phyloP scores from a whole-genome alignment of 768 basidiomycete genomes.

The Phlebiopsis gigantea region DNA sequence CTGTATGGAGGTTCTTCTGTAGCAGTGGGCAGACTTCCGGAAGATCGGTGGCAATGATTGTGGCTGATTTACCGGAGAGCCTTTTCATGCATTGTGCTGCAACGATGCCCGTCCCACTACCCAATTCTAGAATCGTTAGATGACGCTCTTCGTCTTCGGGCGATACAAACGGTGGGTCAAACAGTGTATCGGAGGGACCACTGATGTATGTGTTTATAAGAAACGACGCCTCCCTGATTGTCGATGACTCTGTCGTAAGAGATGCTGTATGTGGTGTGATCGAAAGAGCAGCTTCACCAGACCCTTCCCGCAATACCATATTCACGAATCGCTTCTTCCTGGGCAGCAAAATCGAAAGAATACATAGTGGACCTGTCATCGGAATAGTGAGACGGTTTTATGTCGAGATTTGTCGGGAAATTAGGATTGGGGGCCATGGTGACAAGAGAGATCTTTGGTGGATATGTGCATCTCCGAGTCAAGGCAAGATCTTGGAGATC shows the following conservation, averaged over 20 bases:
- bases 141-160: constrained; percentile 6
- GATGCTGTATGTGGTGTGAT: not conserved
- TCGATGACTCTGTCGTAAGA: not conserved
- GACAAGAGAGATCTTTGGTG: too few species aligned
- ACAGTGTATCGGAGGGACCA: constrained; percentile 10
- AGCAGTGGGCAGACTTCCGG: constrained; percentile 62
- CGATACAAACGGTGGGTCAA: constrained; percentile 36
- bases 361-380: constrained; percentile 2
- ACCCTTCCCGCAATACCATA: constrained; percentile 86
- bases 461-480: not conserved
- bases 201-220: constrained; percentile 20
- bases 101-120: constrained; percentile 71
- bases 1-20: constrained; percentile 30
- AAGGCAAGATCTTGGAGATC: not conserved
- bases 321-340: constrained; percentile 53
- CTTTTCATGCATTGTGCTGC: constrained; percentile 41
- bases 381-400: constrained; percentile 29
- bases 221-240: constrained; percentile 25
- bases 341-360: constrained; percentile 32
- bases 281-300: constrained; percentile 45
- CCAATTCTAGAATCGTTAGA: constrained; percentile 61
- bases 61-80: constrained; percentile 27
- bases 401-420: constrained; percentile 40
- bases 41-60: constrained; percentile 65
- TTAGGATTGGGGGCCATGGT: constrained; percentile 29